A percentile compares a stretch with the other conserved stretches of the same genome.
phyloP scores from a whole-genome alignment of 331 rosid species.

The Malus hybrid region DNA sequence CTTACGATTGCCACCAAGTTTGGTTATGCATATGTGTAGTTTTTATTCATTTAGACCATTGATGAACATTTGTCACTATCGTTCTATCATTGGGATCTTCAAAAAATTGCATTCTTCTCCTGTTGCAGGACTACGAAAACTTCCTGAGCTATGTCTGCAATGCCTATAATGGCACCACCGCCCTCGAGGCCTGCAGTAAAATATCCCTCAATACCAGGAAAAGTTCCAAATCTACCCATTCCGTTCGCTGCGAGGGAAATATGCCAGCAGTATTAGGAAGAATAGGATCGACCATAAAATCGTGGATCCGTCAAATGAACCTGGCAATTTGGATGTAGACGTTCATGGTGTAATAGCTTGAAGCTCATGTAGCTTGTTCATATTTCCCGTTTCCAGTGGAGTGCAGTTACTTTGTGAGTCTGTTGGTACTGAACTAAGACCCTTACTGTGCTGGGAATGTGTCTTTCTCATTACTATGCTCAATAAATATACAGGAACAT shows the following conservation, averaged over 20 bases:
- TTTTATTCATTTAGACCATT: background rate
- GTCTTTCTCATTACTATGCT: background rate
- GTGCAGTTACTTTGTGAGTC: background rate
- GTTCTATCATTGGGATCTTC: background rate
- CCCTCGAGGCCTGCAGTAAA: constrained; percentile 38
- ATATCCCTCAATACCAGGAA: constrained; percentile 19
- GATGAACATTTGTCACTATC: background rate
- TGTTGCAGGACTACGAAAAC: constrained; percentile 68
- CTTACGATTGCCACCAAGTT: background rate
- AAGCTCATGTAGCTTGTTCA: background rate
- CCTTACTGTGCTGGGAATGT: background rate
- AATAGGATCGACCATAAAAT: constrained; percentile 32
- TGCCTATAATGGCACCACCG: constrained; percentile 55
- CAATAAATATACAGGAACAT: background rate
- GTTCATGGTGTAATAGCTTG: background rate
- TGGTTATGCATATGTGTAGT: background rate
- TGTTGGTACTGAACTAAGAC: background rate
- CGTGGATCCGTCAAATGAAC: constrained; percentile 38
- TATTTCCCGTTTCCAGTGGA: background rate
- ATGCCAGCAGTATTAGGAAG: constrained; percentile 19
- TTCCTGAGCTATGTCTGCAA: constrained; percentile 60
- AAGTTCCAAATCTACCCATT: constrained; percentile 9
- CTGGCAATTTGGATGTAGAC: constrained; percentile 20
- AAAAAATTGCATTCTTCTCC: background rate
- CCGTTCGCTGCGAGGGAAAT: constrained; percentile 22